These are phyloP conservation scores for Teunomyces tritomae DNA, from an alignment of 805 yeast species.

Conservation along the genomic window DNA sequence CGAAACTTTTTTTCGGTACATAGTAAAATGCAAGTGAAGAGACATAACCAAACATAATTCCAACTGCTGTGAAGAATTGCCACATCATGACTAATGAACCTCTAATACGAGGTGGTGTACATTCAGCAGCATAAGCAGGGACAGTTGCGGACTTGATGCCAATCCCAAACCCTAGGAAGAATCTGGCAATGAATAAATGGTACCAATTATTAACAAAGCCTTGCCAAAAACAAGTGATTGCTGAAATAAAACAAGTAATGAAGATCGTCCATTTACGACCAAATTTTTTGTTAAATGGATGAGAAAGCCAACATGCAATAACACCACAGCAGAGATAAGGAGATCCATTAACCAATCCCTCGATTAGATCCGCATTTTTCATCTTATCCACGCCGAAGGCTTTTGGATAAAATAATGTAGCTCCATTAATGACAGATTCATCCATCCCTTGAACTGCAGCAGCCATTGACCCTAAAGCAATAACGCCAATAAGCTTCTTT, in stretches of 20 bases:
- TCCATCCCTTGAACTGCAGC: conserved; percentile 79
- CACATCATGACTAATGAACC: conserved; percentile 70
- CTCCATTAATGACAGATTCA: conserved; percentile 69
- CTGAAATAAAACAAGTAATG: conserved; percentile 57
- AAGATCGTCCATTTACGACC: conserved; percentile 65
- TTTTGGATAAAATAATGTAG: conserved; percentile 56
- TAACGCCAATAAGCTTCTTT: conserved; percentile 48
- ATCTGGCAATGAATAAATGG: conserved; percentile 58
- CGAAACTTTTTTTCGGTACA: conserved; percentile 46
- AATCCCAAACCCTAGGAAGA: conserved; percentile 59
- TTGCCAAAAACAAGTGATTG: conserved; percentile 65
- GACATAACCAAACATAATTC: conserved; percentile 66
- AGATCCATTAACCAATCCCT: conserved; percentile 62
- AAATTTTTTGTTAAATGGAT: conserved; percentile 45
- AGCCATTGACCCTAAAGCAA: conserved; percentile 62
- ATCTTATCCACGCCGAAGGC: conserved; percentile 46
- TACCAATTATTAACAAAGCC: conserved; percentile 61
- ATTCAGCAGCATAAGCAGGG: conserved; percentile 65
- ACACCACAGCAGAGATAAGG: conserved; percentile 62
- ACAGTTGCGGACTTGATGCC: conserved; percentile 68
- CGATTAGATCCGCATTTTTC: conserved; percentile 51
- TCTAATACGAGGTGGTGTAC: conserved; percentile 54
- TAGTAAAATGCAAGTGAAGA: conserved; percentile 58
- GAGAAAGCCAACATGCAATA: conserved; percentile 61
- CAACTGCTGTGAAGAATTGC: conserved; percentile 76